Conservation (phyloP, 2,329 filamentous ascomycete genomes). For the Penicillium thymicola region DNA sequence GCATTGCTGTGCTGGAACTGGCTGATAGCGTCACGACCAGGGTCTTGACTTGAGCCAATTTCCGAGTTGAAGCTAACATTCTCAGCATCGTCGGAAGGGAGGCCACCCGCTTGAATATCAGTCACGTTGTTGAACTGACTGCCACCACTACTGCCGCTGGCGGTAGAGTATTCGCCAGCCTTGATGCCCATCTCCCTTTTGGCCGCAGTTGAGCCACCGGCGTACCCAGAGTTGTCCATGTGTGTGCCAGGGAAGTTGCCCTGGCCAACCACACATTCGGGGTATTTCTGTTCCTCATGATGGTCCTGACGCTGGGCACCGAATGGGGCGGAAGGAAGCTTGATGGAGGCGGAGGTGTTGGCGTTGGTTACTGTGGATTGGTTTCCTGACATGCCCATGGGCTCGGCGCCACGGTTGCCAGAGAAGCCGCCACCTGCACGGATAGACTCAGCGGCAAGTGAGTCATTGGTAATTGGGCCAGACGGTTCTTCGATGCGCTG, state of each 20-base stretch:
- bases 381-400: constrained; percentile 49
- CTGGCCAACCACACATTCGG: constrained; percentile 39
- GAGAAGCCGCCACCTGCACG: constrained; percentile 58
- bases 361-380: constrained; percentile 57
- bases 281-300: constrained; percentile 43
- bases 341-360: constrained; percentile 53
- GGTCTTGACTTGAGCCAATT: constrained; percentile 56
- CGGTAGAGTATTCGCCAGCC: constrained; percentile 21
- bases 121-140: constrained; percentile 20
- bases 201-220: constrained; percentile 33
- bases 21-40: constrained; percentile 48
- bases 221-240: constrained; percentile 32
- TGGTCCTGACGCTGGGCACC: constrained; percentile 46
- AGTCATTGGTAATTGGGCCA: constrained; percentile 64
- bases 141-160: constrained; percentile 28
- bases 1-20: constrained; percentile 33
- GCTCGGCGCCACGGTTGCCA: constrained; percentile 55
- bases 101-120: constrained; percentile 41
- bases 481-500: constrained; percentile 60
- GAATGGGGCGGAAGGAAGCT: constrained; percentile 48
- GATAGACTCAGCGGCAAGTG: constrained; percentile 72
- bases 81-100: constrained; percentile 37
- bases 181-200: constrained; percentile 31
- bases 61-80: constrained; percentile 53
- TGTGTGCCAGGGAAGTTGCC: constrained; percentile 40